Base-by-base conservation (phyloP, 371 early-diverging fungal species). In the Lichtheimia corymbifera region DNA sequence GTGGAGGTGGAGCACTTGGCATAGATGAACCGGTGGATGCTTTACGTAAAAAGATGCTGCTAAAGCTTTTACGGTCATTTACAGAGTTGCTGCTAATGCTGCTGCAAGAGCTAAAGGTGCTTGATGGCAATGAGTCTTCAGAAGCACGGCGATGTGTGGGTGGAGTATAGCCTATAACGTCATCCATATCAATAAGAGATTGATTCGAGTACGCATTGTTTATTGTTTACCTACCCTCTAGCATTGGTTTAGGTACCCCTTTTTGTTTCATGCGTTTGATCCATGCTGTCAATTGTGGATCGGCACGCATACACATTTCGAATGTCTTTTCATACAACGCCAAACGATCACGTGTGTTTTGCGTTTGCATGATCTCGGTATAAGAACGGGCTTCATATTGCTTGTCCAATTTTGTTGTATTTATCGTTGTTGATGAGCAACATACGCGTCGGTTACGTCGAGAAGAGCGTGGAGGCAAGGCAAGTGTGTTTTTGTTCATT, bases 331-430 rank as follows among this genome's bases (percentile, higher is more conserved):
- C 71, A 44, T 76, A 76, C 28, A 76, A 66, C 6, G 62, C 47
- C 15, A 72, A 17, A 30, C 76, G 55, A 45, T 76, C 76, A 20
- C 61, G 60, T 2, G 64, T 62, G 52, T 72, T 68, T 22, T 73
- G 68, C 17, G 67, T 72, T 20, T 70, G 61, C 73, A 76, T 76
- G 63, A 76, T 72, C 24, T 76, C 76, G 25, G 70, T 67, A 50
- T 70, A 70, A 4, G 70, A 65, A 15, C 73, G 45, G 28, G 65
- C 60, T 12, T 68, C 59, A 35, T 76, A 76, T 44, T 66, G 68
- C 52, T 66, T 66, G 0, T 62, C 59, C 52, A 53, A 40, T 25
- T 27, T 35, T 5, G 53, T 43, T 24, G 22, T n/a, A 13, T 43
- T 20, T 6, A 28, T 17, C 1, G 28, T 30, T 20, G 42, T 25